Evolutionary conservation across 1,139 yeast species (phyloP), one percentile per base, ranked within the genome.

Genomic region (Pichia sp.): DNA sequence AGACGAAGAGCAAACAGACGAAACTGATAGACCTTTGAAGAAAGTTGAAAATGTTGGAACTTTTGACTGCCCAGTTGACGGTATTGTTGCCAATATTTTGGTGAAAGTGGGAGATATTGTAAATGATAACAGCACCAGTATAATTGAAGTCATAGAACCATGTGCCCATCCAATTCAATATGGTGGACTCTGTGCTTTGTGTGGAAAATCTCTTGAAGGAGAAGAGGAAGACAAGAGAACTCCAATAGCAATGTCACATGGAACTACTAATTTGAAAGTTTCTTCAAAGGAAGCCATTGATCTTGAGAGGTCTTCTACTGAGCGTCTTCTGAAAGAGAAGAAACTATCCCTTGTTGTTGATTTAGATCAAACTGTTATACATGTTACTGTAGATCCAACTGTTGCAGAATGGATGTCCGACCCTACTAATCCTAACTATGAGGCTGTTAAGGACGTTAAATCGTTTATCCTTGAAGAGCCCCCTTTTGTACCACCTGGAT

Each of bases 381-480:
- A 91, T 58, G 96, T 97, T 31, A 91, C 97, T 4, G 96, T 89
- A 20, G 98, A 91, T 59, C 96, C 97, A 1, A 88, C 96, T 0
- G 95, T 91, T 30, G 94, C 94, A 1, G 95, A 86, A 58, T 91
- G 98, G 98, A 89, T 85, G 69, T 71, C 71, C 46, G 96, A 91
- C 54, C 82, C 89, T 3, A 60, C 69, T 4, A 85, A 86, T 54
- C 95, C 96, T 14, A 88, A 91, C 55, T 83, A 84, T 56, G 79
- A 78, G 4, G 81, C 93, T 2, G 78, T 91, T 23, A 81, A 81
- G 56, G 95, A 88, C 54, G 97, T 93, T 3, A 67, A 70, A 50
- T 66, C 79, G 1, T 93, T 91, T 56, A 71, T 80, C 14, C 67
- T 91, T 17, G 88, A 82, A 49, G 97, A 91, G 57, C 85, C 80